Evolutionary conservation across 768 basidiomycete genomes (phyloP).

Genomic region (Russula virescens): DNA sequence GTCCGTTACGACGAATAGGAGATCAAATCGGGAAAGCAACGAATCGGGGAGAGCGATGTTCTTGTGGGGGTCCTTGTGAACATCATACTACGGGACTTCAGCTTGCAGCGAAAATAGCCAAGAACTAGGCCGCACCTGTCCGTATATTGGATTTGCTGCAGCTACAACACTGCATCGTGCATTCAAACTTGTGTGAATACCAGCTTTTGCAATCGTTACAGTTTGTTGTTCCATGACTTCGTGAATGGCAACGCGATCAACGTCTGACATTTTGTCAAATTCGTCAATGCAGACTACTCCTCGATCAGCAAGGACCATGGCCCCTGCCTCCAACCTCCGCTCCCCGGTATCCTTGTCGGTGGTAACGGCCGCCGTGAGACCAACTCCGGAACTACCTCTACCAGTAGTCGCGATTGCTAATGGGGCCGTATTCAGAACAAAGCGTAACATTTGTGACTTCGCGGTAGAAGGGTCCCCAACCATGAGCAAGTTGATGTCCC

Average conservation of each 20-base stretch:
- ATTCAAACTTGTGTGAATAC: conserved; percentile 97
- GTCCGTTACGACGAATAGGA: conserved; percentile 96
- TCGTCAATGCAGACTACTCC: conserved; percentile 99
- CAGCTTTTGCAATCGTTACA: conserved; percentile 98
- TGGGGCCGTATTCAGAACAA: conserved; percentile 93
- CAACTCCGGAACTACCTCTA: conserved; percentile 96
- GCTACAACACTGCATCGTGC: conserved; percentile 97
- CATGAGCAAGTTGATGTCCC: conserved; percentile 99
- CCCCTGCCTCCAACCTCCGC: conserved; percentile 92
- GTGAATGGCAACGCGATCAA: conserved; percentile 98
- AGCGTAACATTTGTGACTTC: conserved; percentile 92
- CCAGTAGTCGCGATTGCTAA: conserved; percentile 98
- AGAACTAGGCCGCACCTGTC: conserved; percentile 47
- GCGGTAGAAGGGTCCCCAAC: conserved; percentile 99
- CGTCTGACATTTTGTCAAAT: conserved; percentile 99
- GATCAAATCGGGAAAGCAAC: conserved; percentile 95
- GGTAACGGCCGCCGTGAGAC: conserved; percentile 97
- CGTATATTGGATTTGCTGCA: conserved; percentile 98
- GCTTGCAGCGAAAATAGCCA: conserved; percentile 2
- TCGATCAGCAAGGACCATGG: conserved; percentile 98
- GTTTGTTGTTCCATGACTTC: conserved; percentile 99
- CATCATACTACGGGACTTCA: conserved; percentile 73
- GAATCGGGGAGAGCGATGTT: conserved; percentile 99
- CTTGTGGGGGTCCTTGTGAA: conserved; percentile 98
- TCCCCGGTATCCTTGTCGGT: conserved; percentile 98